A percentile compares a stretch with the other conserved stretches of the same genome.
phyloP scores from a whole-genome alignment of 2,329 filamentous ascomycete genomes.

The Ophiocordyceps camponoti-rufipedis region DNA sequence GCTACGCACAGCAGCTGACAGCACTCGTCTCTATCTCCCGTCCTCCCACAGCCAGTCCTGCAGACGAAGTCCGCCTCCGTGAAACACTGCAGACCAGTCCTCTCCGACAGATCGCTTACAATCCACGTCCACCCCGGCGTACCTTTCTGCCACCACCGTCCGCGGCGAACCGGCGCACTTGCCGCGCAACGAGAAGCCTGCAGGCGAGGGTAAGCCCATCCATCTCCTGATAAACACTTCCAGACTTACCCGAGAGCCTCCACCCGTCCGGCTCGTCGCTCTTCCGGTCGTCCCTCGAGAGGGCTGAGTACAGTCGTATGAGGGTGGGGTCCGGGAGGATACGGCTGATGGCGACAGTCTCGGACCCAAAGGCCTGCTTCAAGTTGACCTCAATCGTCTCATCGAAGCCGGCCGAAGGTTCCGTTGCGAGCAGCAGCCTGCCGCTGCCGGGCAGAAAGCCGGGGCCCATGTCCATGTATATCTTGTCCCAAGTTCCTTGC shows the following conservation, averaged over 20 bases:
- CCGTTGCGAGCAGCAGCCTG: not conserved
- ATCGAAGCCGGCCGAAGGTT: not conserved
- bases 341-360: not conserved
- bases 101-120: not conserved
- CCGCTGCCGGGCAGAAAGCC: not conserved
- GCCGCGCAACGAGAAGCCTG: not conserved
- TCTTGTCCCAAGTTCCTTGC: not conserved
- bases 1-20: not conserved
- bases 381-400: not conserved
- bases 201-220: not conserved
- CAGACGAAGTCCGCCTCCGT: not conserved
- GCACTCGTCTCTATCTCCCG: not conserved
- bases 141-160: not conserved
- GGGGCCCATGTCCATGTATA: not conserved
- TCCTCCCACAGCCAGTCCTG: not conserved
- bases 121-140: not conserved
- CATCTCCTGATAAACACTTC: not conserved
- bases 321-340: not conserved
- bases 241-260: not conserved
- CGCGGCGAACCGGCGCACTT: not conserved
- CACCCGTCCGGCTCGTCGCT: not conserved
- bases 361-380: not conserved
- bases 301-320: not conserved
- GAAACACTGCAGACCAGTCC: not conserved
- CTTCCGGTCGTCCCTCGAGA: not conserved